Conservation (phyloP, 2,329 filamentous ascomycete genomes). For the Neofusicoccum sp. region DNA sequence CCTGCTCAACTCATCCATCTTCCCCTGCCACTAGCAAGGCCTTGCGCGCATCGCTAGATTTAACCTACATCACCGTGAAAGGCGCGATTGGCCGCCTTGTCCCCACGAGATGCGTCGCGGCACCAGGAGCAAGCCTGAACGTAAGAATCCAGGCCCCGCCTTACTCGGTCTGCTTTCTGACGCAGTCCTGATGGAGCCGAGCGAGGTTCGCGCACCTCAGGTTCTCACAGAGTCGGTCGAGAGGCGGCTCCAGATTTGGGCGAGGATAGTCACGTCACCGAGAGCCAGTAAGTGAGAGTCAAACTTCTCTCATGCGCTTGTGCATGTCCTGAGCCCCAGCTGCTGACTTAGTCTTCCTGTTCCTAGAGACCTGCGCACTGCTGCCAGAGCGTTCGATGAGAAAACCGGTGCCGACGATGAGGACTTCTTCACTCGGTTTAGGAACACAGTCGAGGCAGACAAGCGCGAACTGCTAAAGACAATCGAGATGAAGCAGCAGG, state of each 20-base stretch:
- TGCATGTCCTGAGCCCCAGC: too few species aligned
- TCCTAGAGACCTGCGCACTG: conserved; percentile 26
- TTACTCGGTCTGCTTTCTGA: not conserved
- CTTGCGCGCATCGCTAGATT: not conserved
- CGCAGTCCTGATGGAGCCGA: not conserved
- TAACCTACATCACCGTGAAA: not conserved
- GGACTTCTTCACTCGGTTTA: conserved; percentile 7
- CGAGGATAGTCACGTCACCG: conserved; percentile 21
- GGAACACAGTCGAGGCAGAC: not conserved
- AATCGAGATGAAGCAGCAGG: not conserved
- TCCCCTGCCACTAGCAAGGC: too few species aligned
- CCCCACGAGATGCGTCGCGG: not conserved
- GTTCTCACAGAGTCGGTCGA: not conserved
- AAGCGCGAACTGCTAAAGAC: not conserved
- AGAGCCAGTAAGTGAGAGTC: conserved; percentile 26
- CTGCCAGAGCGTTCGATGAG: not conserved
- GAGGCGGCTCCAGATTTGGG: conserved; percentile 10
- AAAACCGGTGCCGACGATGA: not conserved
- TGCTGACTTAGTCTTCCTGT: not conserved
- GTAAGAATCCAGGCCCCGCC: not conserved
- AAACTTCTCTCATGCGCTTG: not conserved
- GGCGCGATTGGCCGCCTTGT: not conserved
- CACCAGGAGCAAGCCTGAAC: not conserved
- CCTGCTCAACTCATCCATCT: too few species aligned
- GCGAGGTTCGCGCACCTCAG: not conserved